phyloP scores from a whole-genome alignment of 176 grass and related monocot species.

The Bothriochloa decipiens region DNA sequence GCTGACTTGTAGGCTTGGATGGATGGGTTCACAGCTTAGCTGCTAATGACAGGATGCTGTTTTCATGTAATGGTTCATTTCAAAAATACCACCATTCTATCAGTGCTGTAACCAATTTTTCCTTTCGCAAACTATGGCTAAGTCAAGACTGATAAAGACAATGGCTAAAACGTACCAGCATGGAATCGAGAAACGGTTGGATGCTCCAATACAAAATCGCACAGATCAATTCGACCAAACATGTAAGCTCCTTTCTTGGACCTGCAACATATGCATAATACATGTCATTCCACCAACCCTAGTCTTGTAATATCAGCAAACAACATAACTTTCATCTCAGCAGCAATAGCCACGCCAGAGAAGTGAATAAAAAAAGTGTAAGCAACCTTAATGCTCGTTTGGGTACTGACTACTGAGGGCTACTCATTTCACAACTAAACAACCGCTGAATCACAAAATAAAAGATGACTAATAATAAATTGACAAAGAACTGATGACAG shows the following conservation, averaged over 20 bases:
- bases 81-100: background rate
- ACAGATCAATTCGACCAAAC: slow-evolving; percentile 90
- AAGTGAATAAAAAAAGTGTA: slow-evolving; percentile 1
- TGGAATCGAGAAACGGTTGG: slow-evolving; percentile 85
- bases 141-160: slow-evolving; percentile 21
- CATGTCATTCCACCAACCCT: slow-evolving; percentile 6
- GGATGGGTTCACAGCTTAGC: background rate
- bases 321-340: background rate
- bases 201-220: slow-evolving; percentile 94
- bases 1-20: background rate
- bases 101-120: background rate
- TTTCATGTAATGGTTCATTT: background rate
- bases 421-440: background rate
- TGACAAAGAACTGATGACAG: background rate
- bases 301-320: background rate
- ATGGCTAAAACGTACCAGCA: slow-evolving; percentile 58
- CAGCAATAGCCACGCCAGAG: background rate
- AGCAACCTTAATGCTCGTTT: background rate
- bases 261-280: slow-evolving; percentile 45
- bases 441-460: background rate
- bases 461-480: background rate
- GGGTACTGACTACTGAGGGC: too few relatives aligned
- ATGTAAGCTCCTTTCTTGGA: slow-evolving; percentile 92
- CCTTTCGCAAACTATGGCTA: background rate
- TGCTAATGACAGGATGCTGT: background rate